Conservation (phyloP, 139 green algal genomes). For the Axilococcus clingmanii region DNA sequence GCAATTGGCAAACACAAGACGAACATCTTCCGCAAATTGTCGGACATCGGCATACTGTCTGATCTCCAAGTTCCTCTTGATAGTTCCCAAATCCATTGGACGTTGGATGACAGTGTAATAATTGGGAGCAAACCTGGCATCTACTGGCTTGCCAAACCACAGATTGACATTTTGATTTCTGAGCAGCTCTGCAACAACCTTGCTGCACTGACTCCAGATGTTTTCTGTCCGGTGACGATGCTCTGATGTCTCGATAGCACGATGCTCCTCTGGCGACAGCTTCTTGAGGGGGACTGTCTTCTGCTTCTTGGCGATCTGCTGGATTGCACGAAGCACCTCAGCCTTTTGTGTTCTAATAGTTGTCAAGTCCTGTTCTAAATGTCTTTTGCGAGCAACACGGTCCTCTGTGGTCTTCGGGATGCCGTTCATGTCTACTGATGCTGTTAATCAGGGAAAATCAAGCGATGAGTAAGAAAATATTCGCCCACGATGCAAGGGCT, state of each 20-base stretch:
- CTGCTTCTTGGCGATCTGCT: constrained; percentile 32
- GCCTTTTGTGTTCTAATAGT: constrained; percentile 24
- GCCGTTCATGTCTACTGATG: constrained; percentile 13
- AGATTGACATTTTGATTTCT: constrained; percentile 20
- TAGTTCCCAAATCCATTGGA: constrained; percentile 63
- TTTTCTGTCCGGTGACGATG: constrained; percentile 11
- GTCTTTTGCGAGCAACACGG: constrained; percentile 13
- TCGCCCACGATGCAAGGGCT: too few species aligned
- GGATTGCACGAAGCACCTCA: constrained; percentile 26
- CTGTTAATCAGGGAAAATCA: too few species aligned
- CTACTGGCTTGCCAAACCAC: constrained; percentile 32
- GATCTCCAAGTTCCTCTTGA: constrained; percentile 20
- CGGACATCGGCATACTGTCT: constrained; percentile 27
- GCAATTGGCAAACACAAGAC: constrained; percentile 49
- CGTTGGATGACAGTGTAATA: constrained; percentile 63
- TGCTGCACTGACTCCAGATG: constrained; percentile 22
- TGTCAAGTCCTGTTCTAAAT: constrained; percentile 16
- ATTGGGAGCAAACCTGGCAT: constrained; percentile 25
- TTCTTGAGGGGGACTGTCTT: constrained; percentile 4
- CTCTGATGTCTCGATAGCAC: constrained; percentile 13
- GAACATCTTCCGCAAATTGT: constrained; percentile 45
- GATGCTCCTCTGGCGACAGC: not conserved
- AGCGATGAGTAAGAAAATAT: too few species aligned
- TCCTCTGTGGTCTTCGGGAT: not conserved
- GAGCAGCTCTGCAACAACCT: constrained; percentile 22